phyloP scores from a whole-genome alignment of 805 yeast species.

The Priceomyces castillae region DNA sequence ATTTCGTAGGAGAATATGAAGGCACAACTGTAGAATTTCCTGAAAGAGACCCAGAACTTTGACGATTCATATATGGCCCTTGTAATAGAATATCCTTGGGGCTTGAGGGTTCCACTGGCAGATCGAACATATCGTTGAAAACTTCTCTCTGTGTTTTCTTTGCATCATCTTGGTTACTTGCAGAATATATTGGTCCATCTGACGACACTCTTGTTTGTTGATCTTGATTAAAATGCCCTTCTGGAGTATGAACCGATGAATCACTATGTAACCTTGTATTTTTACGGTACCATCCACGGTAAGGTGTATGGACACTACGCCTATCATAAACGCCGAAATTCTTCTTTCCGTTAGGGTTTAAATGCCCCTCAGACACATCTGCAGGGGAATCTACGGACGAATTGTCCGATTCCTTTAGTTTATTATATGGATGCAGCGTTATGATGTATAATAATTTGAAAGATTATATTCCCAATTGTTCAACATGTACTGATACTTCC shows the following conservation, averaged over 20 bases:
- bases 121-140: not conserved
- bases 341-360: not conserved
- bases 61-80: not conserved
- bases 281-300: not conserved
- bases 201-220: slow-evolving; percentile 2
- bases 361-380: not conserved
- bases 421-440: slow-evolving; percentile 2
- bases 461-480: no score
- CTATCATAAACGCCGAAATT: not conserved
- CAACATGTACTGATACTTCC: no score
- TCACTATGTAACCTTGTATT: slow-evolving; percentile 2
- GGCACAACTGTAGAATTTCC: not conserved
- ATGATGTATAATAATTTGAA: not conserved
- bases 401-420: not conserved
- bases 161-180: not conserved
- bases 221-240: not conserved
- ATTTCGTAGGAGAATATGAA: slow-evolving; percentile 21
- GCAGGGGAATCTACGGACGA: not conserved
- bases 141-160: not conserved
- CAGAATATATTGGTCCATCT: slow-evolving; percentile 2
- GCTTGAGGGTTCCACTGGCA: not conserved
- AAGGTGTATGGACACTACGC: not conserved
- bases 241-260: not conserved
- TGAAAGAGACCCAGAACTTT: not conserved
- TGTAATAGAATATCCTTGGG: not conserved